These are phyloP conservation scores for Exophiala sp. DNA, from an alignment of 2,329 filamentous ascomycete genomes.

Conservation along the genomic window DNA sequence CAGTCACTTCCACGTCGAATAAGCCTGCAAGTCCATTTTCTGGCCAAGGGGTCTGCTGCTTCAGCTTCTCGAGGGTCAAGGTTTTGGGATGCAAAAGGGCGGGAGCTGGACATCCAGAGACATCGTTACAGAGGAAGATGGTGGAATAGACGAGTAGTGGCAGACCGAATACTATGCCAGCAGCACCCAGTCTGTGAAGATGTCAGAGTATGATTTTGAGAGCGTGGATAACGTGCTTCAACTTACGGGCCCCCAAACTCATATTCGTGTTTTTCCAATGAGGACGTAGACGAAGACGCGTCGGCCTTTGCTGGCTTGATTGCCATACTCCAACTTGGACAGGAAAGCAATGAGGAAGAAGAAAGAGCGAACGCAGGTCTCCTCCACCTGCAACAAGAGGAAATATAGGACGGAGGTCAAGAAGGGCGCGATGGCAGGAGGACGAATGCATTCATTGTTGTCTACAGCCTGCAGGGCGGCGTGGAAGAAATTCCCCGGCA, in stretches of 20 bases:
- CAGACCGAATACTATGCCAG: slow-evolving; percentile 70
- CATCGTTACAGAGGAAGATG: slow-evolving; percentile 83
- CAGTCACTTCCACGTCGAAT: slow-evolving; percentile 61
- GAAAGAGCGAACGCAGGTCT: not conserved
- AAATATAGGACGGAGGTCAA: too few relatives aligned
- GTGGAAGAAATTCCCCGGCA: not conserved
- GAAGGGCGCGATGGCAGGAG: too few relatives aligned
- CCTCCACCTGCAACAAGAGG: not conserved
- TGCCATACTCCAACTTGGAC: not conserved
- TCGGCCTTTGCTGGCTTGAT: slow-evolving; percentile 12
- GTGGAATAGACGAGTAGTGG: slow-evolving; percentile 73
- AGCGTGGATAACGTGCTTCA: not conserved
- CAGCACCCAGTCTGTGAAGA: slow-evolving; percentile 61
- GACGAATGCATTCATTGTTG: too few relatives aligned
- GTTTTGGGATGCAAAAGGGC: slow-evolving; percentile 68
- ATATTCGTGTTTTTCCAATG: slow-evolving; percentile 39
- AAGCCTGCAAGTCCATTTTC: slow-evolving; percentile 63
- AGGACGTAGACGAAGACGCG: not conserved
- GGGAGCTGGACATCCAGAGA: slow-evolving; percentile 83
- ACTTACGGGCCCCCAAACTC: slow-evolving; percentile 46
- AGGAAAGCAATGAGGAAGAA: not conserved
- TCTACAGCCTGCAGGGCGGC: too few relatives aligned
- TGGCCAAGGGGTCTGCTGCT: slow-evolving; percentile 77
- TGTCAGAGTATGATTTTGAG: slow-evolving; percentile 13
- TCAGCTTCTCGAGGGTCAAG: slow-evolving; percentile 65